A percentile compares a stretch with the other conserved stretches of the same genome.
Evolutionary conservation across 2,329 filamentous ascomycete species (phyloP).

Genomic region (Calycina herbarum): DNA sequence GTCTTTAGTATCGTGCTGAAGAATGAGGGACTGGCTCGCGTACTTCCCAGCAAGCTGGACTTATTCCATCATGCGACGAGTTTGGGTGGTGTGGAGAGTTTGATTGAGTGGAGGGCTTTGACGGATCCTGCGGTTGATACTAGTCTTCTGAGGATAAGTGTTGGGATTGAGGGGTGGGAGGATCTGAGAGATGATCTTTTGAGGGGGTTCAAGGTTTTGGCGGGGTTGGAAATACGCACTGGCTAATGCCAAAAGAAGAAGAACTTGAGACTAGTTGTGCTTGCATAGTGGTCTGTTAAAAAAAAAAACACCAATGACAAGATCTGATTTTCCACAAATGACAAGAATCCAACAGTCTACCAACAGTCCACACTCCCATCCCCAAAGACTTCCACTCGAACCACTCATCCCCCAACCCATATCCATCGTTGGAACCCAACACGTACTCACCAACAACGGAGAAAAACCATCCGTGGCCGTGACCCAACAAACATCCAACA

Average conservation of each 20-base stretch:
- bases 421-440: no score
- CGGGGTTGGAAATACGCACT: not conserved
- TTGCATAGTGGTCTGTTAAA: no score
- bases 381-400: no score
- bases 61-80: constrained; percentile 96
- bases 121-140: constrained; percentile 72
- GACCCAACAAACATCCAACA: no score
- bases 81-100: constrained; percentile 87
- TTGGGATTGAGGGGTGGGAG: constrained; percentile 84
- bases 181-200: constrained; percentile 78
- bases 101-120: constrained; percentile 97
- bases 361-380: no score
- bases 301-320: no score
- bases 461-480: no score
- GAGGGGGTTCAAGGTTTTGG: constrained; percentile 55
- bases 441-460: no score
- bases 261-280: no score
- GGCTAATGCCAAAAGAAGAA: not conserved
- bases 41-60: constrained; percentile 72
- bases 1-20: constrained; percentile 78
- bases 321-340: no score
- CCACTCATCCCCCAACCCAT: no score
- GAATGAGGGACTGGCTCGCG: constrained; percentile 58
- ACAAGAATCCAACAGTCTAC: no score
- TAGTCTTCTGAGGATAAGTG: constrained; percentile 74